Evolutionary conservation across 371 early-diverging fungal species (phyloP).

Genomic region (Apophysomyces ossiformis): DNA sequence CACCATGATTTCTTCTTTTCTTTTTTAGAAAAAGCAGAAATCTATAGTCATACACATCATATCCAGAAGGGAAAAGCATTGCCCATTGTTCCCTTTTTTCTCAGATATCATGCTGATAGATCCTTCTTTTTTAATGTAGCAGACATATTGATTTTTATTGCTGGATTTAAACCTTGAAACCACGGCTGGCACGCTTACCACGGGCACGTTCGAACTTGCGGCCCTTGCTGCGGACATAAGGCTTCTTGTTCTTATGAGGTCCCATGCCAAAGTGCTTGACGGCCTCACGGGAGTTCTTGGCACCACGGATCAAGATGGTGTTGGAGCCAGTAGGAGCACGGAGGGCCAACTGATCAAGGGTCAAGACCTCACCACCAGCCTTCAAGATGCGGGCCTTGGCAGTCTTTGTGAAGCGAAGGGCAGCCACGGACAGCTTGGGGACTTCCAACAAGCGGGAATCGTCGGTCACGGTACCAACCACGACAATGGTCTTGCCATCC

Average conservation of each 20-base stretch:
- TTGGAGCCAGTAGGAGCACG: slow-evolving; percentile 97
- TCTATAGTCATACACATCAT: no score
- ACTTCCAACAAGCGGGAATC: slow-evolving; percentile 92
- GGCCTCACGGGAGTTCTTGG: slow-evolving; percentile 90
- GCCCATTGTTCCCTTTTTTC: no score
- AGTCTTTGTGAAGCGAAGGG: slow-evolving; percentile 93
- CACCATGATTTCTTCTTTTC: no score
- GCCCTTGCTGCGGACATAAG: slow-evolving; percentile 98
- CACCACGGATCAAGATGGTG: slow-evolving; percentile 95
- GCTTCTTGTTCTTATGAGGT: slow-evolving; percentile 83
- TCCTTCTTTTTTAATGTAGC: not conserved
- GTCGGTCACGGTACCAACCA: slow-evolving; percentile 97
- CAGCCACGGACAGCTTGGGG: slow-evolving; percentile 96
- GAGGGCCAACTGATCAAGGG: slow-evolving; percentile 98
- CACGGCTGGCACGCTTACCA: slow-evolving; percentile 97
- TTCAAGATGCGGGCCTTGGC: slow-evolving; percentile 97
- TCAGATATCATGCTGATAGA: no score
- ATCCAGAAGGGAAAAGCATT: no score
- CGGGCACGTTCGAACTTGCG: slow-evolving; percentile 99
- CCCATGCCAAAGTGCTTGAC: slow-evolving; percentile 87
- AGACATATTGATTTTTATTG: slow-evolving; percentile 6
- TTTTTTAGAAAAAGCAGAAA: no score
- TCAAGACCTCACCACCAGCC: slow-evolving; percentile 98
- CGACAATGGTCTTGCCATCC: slow-evolving; percentile 83
- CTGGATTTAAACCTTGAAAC: slow-evolving; percentile 84